Conservation (phyloP, 228 moss, liverwort and hornwort genomes). For the Sphagnum fallax region DNA sequence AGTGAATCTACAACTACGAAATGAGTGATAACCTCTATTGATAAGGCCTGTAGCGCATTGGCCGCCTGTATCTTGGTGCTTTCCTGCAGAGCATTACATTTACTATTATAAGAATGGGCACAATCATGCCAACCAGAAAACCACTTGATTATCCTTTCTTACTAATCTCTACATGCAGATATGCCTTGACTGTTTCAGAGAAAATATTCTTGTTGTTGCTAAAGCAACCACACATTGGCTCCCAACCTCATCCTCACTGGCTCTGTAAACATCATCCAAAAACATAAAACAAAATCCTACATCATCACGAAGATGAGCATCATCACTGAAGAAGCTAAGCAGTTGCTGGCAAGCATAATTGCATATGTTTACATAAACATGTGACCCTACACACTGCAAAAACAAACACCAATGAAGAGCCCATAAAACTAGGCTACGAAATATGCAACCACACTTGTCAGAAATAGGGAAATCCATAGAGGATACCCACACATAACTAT, state of each 20-base stretch:
- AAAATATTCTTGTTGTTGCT: too few relatives aligned
- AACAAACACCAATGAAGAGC: not conserved
- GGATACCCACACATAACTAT: slow-evolving; percentile 90
- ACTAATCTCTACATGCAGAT: too few relatives aligned
- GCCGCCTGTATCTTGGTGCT: slow-evolving; percentile 66
- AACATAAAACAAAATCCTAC: not conserved
- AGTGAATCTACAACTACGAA: not conserved
- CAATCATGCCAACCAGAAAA: too few relatives aligned
- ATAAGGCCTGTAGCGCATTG: slow-evolving; percentile 71
- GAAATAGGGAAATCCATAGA: slow-evolving; percentile 67
- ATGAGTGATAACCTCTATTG: slow-evolving; percentile 22
- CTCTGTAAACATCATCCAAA: not conserved
- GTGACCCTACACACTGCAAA: not conserved
- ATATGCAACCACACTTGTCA: slow-evolving; percentile 89
- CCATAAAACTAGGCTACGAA: slow-evolving; percentile 49
- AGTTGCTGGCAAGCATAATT: not conserved
- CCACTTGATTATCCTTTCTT: too few relatives aligned
- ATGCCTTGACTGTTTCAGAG: too few relatives aligned
- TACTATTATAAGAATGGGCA: not conserved
- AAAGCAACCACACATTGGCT: not conserved
- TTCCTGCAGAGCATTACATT: slow-evolving; percentile 28
- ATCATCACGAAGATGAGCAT: not conserved
- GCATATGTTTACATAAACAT: not conserved
- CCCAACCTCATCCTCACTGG: not conserved
- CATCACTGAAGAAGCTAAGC: not conserved